These are phyloP conservation scores for Typha latifolia DNA, from an alignment of 176 grass and related monocot species.

Conservation along the genomic window DNA sequence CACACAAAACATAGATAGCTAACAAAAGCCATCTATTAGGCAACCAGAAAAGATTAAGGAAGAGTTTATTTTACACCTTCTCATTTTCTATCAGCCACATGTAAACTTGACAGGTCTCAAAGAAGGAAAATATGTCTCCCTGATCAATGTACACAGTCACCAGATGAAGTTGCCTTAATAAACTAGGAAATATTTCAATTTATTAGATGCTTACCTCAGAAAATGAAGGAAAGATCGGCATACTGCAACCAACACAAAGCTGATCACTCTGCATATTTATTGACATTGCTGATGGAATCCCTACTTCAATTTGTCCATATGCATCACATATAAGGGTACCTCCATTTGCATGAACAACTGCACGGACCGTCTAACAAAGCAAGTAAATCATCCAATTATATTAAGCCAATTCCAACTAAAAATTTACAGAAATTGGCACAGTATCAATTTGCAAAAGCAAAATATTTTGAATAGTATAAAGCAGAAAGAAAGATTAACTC, in stretches of 20 bases:
- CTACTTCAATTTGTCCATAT: conserved; percentile 80
- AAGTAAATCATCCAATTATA: conserved; percentile 27
- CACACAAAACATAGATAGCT: background rate
- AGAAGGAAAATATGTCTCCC: conserved; percentile 96
- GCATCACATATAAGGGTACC: conserved; percentile 78
- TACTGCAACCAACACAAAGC: conserved; percentile 81
- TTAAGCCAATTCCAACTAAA: conserved; percentile 2
- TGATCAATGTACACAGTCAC: conserved; percentile 27
- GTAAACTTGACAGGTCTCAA: conserved; percentile 84
- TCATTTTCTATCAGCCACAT: conserved; percentile 61
- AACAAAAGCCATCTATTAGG: background rate
- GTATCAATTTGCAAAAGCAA: conserved; percentile 6
- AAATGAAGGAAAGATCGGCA: conserved; percentile 79
- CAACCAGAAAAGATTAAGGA: background rate
- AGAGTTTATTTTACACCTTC: conserved; percentile 40
- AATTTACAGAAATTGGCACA: background rate
- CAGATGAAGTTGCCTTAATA: conserved; percentile 11
- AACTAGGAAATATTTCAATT: conserved; percentile 6
- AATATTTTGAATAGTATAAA: background rate
- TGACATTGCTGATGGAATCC: conserved; percentile 58
- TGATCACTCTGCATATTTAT: conserved; percentile 70
- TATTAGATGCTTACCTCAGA: conserved; percentile 41
- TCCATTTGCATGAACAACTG: conserved; percentile 52
- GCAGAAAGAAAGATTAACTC: background rate
- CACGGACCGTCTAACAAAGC: conserved; percentile 65